Evolutionary conservation across 176 grass and related monocot genomes (phyloP).

Genomic region (Miscanthus lutarioriparius): DNA sequence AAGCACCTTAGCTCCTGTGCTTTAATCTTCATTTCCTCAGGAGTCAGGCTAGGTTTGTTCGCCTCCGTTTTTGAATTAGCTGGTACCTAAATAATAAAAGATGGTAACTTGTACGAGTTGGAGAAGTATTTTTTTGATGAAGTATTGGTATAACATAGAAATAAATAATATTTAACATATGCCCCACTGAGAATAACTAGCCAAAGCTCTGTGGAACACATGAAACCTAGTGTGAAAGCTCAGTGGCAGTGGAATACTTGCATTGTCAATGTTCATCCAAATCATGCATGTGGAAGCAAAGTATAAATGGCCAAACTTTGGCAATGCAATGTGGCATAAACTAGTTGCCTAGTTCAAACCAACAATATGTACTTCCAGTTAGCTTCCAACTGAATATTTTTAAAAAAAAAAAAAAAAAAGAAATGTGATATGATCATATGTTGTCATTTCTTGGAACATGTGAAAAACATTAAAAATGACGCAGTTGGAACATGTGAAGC

Average conservation of each 20-base stretch:
- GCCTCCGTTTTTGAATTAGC: conserved; percentile 46
- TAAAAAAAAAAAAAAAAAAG: background rate
- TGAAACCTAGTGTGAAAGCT: background rate
- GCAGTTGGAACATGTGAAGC: background rate
- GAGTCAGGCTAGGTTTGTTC: conserved; percentile 64
- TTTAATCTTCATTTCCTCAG: conserved; percentile 92
- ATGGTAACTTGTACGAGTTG: conserved; percentile 1
- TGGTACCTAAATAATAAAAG: conserved; percentile 48
- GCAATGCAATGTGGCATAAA: background rate
- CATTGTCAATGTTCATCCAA: background rate
- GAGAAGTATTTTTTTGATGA: background rate
- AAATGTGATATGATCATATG: background rate
- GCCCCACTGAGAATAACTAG: background rate
- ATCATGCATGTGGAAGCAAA: conserved; percentile 22
- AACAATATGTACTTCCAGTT: background rate
- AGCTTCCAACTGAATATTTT: background rate
- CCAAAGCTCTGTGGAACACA: background rate
- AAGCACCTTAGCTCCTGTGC: conserved; percentile 82
- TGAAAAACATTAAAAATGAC: background rate
- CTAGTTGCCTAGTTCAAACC: background rate
- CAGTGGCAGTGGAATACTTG: background rate
- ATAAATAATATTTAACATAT: background rate
- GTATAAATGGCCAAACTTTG: background rate
- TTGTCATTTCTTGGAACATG: background rate
- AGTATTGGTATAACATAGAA: background rate